phyloP scores from a whole-genome alignment of 2,329 filamentous ascomycete genomes.

The Teratosphaeria pseudoeucalypti region DNA sequence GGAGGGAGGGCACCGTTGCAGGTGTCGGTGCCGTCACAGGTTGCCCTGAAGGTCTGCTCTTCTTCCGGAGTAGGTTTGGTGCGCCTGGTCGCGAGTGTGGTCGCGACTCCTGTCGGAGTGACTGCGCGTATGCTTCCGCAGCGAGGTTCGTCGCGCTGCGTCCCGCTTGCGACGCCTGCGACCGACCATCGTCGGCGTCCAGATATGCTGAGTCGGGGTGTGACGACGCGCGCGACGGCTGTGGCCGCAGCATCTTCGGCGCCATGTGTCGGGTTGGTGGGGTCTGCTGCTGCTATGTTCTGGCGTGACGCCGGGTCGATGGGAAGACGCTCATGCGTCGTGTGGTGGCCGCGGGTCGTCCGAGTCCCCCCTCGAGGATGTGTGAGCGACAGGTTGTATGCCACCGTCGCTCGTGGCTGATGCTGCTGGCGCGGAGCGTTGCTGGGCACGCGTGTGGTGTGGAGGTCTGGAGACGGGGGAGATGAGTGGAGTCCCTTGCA shows the following conservation, averaged over 20 bases:
- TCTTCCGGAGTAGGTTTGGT: constrained; percentile 10
- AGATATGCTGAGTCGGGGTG: background rate
- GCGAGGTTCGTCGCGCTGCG: constrained; percentile 22
- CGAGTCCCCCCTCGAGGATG: background rate
- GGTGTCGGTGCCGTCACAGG: background rate
- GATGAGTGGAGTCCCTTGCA: background rate
- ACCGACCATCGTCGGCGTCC: constrained; percentile 14
- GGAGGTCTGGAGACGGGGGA: background rate
- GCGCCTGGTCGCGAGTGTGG: constrained; percentile 4
- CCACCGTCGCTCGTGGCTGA: background rate
- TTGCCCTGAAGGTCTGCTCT: constrained; percentile 3
- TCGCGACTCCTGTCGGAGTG: constrained; percentile 21
- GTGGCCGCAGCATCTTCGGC: constrained; percentile 1
- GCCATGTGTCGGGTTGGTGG: constrained; percentile 1
- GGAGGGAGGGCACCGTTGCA: background rate
- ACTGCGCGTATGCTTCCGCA: constrained; percentile 25
- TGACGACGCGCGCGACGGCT: constrained; percentile 5
- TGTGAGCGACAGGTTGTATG: background rate
- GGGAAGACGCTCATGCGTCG: background rate
- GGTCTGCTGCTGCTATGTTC: background rate
- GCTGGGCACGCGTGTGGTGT: background rate
- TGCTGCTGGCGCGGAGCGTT: background rate
- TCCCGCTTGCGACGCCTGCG: constrained; percentile 22
- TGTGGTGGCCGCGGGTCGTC: background rate
- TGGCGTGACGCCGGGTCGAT: background rate